phyloP scores from a whole-genome alignment of 352 stramenopile species.

The Phytophthora podocarpi region DNA sequence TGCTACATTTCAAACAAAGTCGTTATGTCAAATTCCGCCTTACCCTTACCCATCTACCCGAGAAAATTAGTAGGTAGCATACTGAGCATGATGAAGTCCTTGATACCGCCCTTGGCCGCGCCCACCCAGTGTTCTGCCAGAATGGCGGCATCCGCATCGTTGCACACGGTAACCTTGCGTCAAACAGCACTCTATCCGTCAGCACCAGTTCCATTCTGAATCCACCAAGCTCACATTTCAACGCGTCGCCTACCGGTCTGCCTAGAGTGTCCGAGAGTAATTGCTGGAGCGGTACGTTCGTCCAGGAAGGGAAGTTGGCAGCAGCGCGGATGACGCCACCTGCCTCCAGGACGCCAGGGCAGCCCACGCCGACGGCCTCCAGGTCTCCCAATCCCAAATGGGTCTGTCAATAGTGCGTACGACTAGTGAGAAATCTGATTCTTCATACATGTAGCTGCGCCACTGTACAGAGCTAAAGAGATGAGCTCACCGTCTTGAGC shows the following conservation, averaged over 20 bases:
- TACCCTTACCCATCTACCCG: too few relatives aligned
- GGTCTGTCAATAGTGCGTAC: conserved; percentile 14
- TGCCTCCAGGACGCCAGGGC: conserved; percentile 58
- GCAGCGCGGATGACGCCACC: conserved; percentile 65
- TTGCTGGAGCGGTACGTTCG: conserved; percentile 60
- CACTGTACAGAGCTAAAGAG: background rate
- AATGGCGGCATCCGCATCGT: conserved; percentile 84
- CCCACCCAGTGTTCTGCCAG: conserved; percentile 84
- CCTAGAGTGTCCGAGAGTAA: conserved; percentile 51
- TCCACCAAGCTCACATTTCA: background rate
- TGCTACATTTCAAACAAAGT: conserved; percentile 33
- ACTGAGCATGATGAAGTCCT: conserved; percentile 89
- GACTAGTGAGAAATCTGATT: conserved; percentile 8
- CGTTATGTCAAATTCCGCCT: conserved; percentile 1
- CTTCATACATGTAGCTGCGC: too few relatives aligned
- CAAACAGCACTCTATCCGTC: background rate
- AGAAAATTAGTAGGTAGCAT: conserved; percentile 14
- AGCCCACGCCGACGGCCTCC: conserved; percentile 60
- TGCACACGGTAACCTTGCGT: conserved; percentile 58
- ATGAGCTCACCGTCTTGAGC: conserved; percentile 47
- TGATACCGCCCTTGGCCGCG: conserved; percentile 55
- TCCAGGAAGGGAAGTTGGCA: conserved; percentile 75
- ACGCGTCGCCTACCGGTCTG: conserved; percentile 19
- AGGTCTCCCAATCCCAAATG: conserved; percentile 43
- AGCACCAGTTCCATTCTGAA: background rate